phyloP scores from a whole-genome alignment of 805 yeast species.

The Saccharomycopsis sp. region DNA sequence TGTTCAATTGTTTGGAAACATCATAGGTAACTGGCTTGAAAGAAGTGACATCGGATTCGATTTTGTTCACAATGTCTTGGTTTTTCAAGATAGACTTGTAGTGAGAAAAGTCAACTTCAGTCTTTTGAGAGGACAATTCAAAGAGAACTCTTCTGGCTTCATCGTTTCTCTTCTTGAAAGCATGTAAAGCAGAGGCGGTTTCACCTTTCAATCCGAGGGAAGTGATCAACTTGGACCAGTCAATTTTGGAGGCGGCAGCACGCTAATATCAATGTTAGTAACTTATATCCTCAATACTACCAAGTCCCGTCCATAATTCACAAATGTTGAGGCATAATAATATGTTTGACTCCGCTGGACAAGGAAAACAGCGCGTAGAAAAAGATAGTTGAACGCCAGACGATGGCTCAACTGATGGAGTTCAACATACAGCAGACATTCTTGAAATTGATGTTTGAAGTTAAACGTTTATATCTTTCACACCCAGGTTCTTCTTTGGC shows the following conservation, averaged over 20 bases:
- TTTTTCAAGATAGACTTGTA: constrained; percentile 80
- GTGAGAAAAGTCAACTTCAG: constrained; percentile 70
- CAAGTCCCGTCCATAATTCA: too few relatives aligned
- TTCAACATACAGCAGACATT: too few relatives aligned
- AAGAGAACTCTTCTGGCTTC: constrained; percentile 83
- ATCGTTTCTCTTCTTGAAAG: constrained; percentile 97
- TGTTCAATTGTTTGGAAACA: constrained; percentile 79
- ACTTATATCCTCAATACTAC: too few relatives aligned
- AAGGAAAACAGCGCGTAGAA: too few relatives aligned
- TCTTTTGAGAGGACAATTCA: constrained; percentile 62
- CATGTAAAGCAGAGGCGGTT: constrained; percentile 79
- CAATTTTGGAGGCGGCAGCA: constrained; percentile 70
- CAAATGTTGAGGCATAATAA: too few relatives aligned
- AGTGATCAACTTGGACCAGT: constrained; percentile 88
- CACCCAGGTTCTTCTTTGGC: too few relatives aligned
- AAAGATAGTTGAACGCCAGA: too few relatives aligned
- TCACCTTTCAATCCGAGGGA: constrained; percentile 87
- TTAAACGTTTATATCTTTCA: too few relatives aligned
- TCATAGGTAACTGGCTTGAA: constrained; percentile 84
- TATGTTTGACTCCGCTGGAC: too few relatives aligned
- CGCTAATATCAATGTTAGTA: constrained; percentile 27
- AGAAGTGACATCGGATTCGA: constrained; percentile 63
- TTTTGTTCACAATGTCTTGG: constrained; percentile 65
- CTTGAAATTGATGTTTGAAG: too few relatives aligned
- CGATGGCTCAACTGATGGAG: too few relatives aligned